phyloP scores from a whole-genome alignment of 2,329 filamentous ascomycete species.

The Trichophaea hybrida region DNA sequence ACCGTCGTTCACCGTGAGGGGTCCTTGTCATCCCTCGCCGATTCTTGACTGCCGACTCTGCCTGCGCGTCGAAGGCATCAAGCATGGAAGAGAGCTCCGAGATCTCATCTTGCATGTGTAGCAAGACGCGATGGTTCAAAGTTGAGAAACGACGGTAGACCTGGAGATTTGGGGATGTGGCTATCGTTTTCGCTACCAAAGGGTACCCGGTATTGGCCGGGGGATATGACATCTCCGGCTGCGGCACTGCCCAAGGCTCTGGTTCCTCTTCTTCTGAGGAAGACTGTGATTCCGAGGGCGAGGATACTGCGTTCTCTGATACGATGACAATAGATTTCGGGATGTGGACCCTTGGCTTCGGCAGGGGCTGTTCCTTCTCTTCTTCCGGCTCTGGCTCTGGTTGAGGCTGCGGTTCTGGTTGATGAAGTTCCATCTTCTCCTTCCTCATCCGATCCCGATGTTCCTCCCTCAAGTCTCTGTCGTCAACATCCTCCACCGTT shows the following conservation, averaged over 20 bases:
- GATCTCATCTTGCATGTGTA: conserved; percentile 77
- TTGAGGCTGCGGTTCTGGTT: not conserved
- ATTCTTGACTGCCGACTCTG: conserved; percentile 4
- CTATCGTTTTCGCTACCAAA: conserved; percentile 22
- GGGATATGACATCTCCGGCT: not conserved
- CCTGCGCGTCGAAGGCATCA: conserved; percentile 46
- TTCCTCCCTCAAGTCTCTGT: not conserved
- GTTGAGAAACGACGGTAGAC: conserved; percentile 73
- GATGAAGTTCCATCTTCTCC: not conserved
- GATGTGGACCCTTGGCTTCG: not conserved
- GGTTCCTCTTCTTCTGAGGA: not conserved
- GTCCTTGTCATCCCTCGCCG: conserved; percentile 26
- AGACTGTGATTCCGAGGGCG: not conserved
- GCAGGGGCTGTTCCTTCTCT: not conserved
- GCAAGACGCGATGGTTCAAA: conserved; percentile 65
- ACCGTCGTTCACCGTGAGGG: conserved; percentile 11
- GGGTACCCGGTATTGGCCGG: conserved; percentile 23
- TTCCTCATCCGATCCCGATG: not conserved
- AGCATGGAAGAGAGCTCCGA: conserved; percentile 67
- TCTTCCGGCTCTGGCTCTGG: not conserved
- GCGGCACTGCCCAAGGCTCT: not conserved
- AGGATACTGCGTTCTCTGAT: not conserved
- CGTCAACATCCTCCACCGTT: not conserved
- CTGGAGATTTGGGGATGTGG: conserved; percentile 33
- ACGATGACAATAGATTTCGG: not conserved